phyloP scores from a whole-genome alignment of 106 monocot genomes.

The Dendrobium catenatum region DNA sequence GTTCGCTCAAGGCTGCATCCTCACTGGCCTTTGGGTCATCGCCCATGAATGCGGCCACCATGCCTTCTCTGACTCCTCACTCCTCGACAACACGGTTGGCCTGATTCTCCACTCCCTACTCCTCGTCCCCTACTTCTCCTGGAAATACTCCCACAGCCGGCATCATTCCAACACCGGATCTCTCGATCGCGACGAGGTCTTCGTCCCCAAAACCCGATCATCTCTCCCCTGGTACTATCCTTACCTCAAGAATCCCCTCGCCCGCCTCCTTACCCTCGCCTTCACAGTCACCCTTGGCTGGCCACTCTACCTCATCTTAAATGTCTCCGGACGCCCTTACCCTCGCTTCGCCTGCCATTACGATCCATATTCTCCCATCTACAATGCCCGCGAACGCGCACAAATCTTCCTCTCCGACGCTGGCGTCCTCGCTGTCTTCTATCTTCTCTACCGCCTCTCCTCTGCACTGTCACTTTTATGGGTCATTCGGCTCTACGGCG shows the following conservation, averaged over 20 bases:
- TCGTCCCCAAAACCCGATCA: slow-evolving; percentile 65
- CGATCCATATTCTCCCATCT: slow-evolving; percentile 63
- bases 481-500: slow-evolving; percentile 30
- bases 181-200: slow-evolving; percentile 81
- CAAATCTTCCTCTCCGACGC: slow-evolving; percentile 36
- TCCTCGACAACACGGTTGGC: slow-evolving; percentile 67
- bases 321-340: slow-evolving; percentile 57
- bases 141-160: slow-evolving; percentile 85
- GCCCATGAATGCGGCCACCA: slow-evolving; percentile 96
- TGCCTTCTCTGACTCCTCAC: slow-evolving; percentile 63
- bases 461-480: slow-evolving; percentile 11
- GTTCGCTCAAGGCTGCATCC: slow-evolving; percentile 58
- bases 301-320: slow-evolving; percentile 61
- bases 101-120: slow-evolving; percentile 71
- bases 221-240: slow-evolving; percentile 35
- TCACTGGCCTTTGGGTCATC: slow-evolving; percentile 80
- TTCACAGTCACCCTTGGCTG: slow-evolving; percentile 61
- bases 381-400: slow-evolving; percentile 28
- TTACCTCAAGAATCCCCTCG: slow-evolving; percentile 68
- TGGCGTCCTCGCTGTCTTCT: slow-evolving; percentile 14
- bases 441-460: slow-evolving; percentile 22
- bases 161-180: slow-evolving; percentile 92
- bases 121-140: slow-evolving; percentile 91
- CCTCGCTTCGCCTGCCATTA: slow-evolving; percentile 62
- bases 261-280: slow-evolving; percentile 33